phyloP scores from a whole-genome alignment of 2,329 filamentous ascomycete genomes.

The Pseudogymnoascus sp. region DNA sequence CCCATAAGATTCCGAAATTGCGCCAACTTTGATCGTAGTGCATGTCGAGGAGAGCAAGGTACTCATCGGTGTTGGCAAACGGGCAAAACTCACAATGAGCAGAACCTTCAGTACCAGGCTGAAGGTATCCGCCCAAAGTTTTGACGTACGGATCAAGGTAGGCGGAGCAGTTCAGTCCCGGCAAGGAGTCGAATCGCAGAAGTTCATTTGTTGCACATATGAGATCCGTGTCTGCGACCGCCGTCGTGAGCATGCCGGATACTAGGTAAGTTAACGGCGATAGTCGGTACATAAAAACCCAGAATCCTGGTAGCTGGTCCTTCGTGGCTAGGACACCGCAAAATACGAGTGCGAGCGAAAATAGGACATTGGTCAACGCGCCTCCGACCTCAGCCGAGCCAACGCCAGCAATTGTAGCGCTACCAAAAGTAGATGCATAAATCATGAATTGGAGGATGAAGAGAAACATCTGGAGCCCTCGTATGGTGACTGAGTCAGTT shows the following conservation, averaged over 20 bases:
- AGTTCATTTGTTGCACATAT: conserved; percentile 61
- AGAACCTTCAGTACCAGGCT: conserved; percentile 16
- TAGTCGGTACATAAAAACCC: conserved; percentile 74
- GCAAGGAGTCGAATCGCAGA: conserved; percentile 51
- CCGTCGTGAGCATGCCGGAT: conserved; percentile 59
- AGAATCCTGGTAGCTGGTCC: conserved; percentile 57
- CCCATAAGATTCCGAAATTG: conserved; percentile 58
- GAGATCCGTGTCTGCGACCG: conserved; percentile 57
- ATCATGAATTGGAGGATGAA: conserved; percentile 66
- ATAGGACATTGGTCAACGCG: conserved; percentile 66
- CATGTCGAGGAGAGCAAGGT: conserved; percentile 40
- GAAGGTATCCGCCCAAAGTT: conserved; percentile 43
- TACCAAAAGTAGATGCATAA: conserved; percentile 73
- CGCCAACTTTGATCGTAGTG: conserved; percentile 55
- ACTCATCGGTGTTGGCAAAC: conserved; percentile 43
- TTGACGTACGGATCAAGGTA: conserved; percentile 47
- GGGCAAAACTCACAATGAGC: conserved; percentile 48
- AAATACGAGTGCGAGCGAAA: conserved; percentile 65
- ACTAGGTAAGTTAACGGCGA: conserved; percentile 77
- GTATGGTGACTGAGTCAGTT: conserved; percentile 52
- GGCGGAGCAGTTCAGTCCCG: conserved; percentile 45
- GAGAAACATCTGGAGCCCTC: conserved; percentile 70
- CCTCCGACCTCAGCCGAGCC: conserved; percentile 66
- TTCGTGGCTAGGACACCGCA: conserved; percentile 62
- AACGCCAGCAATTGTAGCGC: conserved; percentile 66